phyloP scores from a whole-genome alignment of 169 alveolate species.

The Eimeria praecox region DNA sequence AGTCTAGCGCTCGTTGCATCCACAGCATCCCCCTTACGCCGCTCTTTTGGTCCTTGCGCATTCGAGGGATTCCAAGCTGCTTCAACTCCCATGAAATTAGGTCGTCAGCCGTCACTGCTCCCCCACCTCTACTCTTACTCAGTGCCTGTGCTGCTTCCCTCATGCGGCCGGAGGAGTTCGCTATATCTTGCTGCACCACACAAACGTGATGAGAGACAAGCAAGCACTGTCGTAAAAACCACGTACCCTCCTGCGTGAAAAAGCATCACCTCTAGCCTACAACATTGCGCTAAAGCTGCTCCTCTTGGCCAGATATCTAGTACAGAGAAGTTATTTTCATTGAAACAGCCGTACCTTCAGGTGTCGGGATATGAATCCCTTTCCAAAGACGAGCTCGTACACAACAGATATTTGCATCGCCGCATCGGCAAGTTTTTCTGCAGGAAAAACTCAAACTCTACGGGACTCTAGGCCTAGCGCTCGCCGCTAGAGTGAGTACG shows the following conservation, averaged over 20 bases:
- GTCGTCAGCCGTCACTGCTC: constrained; percentile 66
- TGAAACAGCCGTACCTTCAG: constrained; percentile 12
- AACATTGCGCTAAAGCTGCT: background rate
- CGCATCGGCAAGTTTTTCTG: constrained; percentile 78
- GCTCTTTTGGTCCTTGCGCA: constrained; percentile 78
- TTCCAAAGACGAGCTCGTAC: constrained; percentile 64
- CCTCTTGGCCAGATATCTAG: background rate
- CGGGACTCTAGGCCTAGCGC: background rate
- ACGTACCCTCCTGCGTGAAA: background rate
- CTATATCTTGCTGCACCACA: constrained; percentile 69
- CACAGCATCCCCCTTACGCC: constrained; percentile 82
- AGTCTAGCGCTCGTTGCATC: constrained; percentile 84
- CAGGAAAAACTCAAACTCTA: background rate
- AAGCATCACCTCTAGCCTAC: background rate
- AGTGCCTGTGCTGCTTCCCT: constrained; percentile 61
- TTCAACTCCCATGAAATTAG: constrained; percentile 45
- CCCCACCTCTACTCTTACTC: constrained; percentile 55
- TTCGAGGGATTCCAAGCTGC: constrained; percentile 59
- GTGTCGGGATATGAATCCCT: constrained; percentile 60
- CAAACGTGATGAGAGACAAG: background rate
- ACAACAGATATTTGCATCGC: constrained; percentile 70
- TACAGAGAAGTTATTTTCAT: background rate
- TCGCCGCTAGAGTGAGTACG: background rate
- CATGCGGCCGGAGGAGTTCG: constrained; percentile 65
- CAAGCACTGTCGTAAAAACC: background rate